Evolutionary conservation across 805 yeast genomes (phyloP), one percentile per base, ranked within the genome.

Genomic region (Zygoascus flipseniorum): DNA sequence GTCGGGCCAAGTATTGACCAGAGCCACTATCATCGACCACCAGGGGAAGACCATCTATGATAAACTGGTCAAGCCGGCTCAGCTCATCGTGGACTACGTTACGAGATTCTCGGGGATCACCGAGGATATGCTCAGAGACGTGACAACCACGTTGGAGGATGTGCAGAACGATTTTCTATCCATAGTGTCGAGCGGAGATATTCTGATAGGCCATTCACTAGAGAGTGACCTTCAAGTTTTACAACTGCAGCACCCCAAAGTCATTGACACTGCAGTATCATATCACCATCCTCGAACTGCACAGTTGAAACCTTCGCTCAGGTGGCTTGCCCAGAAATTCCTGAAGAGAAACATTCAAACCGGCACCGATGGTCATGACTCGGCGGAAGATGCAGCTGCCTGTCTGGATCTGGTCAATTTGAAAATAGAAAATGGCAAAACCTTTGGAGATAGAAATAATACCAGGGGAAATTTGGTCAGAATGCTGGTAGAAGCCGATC

Each of bases 91-190:
- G 0, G 95, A 92, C 67, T 93, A 92, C 65, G 70, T 86, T 31
- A 93, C 98, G 0, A 71, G 73, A 60, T 92, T 80, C 63, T 88
- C 96, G 31, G 99, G 99, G 0, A 88, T 92, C 48, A 87, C 97
- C 0, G 80, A 77, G 52, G 90, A 85, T 53, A 69, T 75, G 61
- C 72, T 93, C 6, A 61, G 66, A 14, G 76, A 72, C 46, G 92
- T 85, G 1, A 80, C 83, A 0, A 85, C 86, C 0, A 80, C 85
- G 0, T 65, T 85, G 14, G 56, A 66, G 16, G 95, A 90, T 59
- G 79, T 88, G 2, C 97, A 89, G 65, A 55, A 73, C 1, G 72
- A 76, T 60, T 54, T 93, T 5, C 50, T 78, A 1, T 58, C 64
- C 2, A 59, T 77, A 1, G 71, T 92, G 2, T 70, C 79, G 6